Evolutionary conservation across 495 filamentous ascomycete species (phyloP).

Genomic region (Neurospora sublineolata): DNA sequence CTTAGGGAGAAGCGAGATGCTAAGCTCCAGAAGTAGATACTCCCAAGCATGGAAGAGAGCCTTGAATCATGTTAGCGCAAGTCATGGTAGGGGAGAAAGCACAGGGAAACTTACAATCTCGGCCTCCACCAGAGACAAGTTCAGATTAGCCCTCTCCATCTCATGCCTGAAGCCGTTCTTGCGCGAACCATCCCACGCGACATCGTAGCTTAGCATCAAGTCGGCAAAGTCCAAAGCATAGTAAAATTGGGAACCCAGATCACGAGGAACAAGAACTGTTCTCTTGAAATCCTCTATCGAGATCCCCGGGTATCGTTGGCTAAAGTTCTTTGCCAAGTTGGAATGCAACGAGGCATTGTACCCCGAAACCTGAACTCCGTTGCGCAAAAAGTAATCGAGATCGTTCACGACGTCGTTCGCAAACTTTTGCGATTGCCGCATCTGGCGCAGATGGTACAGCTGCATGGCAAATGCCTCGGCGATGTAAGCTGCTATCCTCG

Average conservation of each 20-base stretch:
- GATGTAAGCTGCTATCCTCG: slow-evolving; percentile 66
- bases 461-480: slow-evolving; percentile 88
- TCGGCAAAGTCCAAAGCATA: slow-evolving; percentile 68
- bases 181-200: slow-evolving; percentile 56
- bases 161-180: slow-evolving; percentile 67
- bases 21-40: slow-evolving; percentile 74
- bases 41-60: slow-evolving; percentile 81
- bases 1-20: slow-evolving; percentile 48
- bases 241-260: slow-evolving; percentile 63
- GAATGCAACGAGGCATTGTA: slow-evolving; percentile 81
- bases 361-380: slow-evolving; percentile 57
- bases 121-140: slow-evolving; percentile 81
- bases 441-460: slow-evolving; percentile 67
- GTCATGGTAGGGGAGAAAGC: neutral
- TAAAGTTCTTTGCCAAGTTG: slow-evolving; percentile 77
- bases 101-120: slow-evolving; percentile 57
- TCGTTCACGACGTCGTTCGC: slow-evolving; percentile 58
- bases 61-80: slow-evolving; percentile 33
- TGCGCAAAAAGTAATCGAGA: slow-evolving; percentile 62
- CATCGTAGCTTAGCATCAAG: slow-evolving; percentile 62
- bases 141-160: slow-evolving; percentile 74
- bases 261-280: slow-evolving; percentile 47
- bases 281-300: slow-evolving; percentile 64
- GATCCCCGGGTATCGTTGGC: slow-evolving; percentile 58
- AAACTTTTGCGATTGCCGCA: slow-evolving; percentile 49